These are phyloP conservation scores for Begonia loranthoides DNA, from an alignment of 306 rosid genomes.

Conservation along the genomic window DNA sequence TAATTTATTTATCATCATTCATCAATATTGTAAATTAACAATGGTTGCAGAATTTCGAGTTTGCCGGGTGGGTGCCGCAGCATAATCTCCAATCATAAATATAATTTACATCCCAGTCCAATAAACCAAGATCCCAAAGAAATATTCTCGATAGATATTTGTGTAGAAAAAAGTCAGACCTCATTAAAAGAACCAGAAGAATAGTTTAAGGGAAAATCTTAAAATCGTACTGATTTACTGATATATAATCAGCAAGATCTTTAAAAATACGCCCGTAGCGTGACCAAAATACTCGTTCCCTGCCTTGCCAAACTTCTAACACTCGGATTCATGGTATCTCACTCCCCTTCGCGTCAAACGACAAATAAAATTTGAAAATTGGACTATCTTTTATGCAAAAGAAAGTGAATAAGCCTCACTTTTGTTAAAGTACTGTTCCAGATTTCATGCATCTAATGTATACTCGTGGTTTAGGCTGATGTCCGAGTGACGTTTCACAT, in stretches of 20 bases:
- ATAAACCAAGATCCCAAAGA: slow-evolving; percentile 94
- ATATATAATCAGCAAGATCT: slow-evolving; percentile 79
- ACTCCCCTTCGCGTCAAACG: no score
- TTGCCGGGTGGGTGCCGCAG: slow-evolving; percentile 95
- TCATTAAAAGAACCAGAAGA: no score
- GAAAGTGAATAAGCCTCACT: slow-evolving; percentile 29
- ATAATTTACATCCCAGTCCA: slow-evolving; percentile 86
- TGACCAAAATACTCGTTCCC: slow-evolving; percentile 98
- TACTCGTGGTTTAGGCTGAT: slow-evolving; percentile 53
- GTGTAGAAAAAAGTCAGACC: slow-evolving; percentile 43
- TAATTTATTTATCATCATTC: no score
- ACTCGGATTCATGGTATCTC: slow-evolving; percentile 92
- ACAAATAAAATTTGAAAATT: no score
- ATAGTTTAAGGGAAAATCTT: no score
- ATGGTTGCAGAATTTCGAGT: background rate
- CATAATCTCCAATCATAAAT: slow-evolving; percentile 85
- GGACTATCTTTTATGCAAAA: no score
- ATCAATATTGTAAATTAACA: no score
- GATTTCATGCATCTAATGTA: slow-evolving; percentile 99
- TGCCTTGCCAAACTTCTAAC: slow-evolving; percentile 92
- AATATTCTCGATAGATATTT: slow-evolving; percentile 95
- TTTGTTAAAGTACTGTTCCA: slow-evolving; percentile 82
- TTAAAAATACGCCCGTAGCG: slow-evolving; percentile 94
- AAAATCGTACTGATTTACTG: slow-evolving; percentile 79
- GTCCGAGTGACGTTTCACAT: slow-evolving; percentile 84